These are phyloP conservation scores for Amylostereum areolatum DNA, from an alignment of 1,284 basidiomycete genomes.

Conservation along the genomic window DNA sequence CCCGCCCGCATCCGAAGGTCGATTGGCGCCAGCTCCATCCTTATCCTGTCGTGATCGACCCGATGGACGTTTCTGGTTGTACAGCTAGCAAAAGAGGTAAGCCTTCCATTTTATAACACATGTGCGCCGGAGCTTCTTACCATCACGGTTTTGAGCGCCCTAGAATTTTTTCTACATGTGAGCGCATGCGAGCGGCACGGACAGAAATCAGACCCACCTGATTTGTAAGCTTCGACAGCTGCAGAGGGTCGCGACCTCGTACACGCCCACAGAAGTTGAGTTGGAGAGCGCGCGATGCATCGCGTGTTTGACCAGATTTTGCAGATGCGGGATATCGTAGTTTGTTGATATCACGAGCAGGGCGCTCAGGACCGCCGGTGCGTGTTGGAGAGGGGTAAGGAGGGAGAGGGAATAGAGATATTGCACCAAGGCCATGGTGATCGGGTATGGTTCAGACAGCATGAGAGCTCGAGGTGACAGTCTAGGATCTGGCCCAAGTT, in stretches of 20 bases:
- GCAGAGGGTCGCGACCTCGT: slow-evolving; percentile 90
- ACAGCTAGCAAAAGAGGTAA: slow-evolving; percentile 35
- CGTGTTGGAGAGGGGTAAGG: slow-evolving; percentile 85
- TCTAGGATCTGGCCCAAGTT: slow-evolving; percentile 61
- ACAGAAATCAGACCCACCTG: slow-evolving; percentile 42
- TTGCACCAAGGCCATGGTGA: slow-evolving; percentile 85
- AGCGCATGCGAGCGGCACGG: slow-evolving; percentile 5
- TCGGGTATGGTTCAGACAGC: slow-evolving; percentile 85
- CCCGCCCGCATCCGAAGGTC: slow-evolving; percentile 30
- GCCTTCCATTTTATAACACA: too few relatives aligned
- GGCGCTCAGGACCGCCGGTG: slow-evolving; percentile 83
- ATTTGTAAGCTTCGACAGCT: slow-evolving; percentile 86
- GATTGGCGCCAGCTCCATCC: slow-evolving; percentile 35
- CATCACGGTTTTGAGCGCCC: slow-evolving; percentile 74
- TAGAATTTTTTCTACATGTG: slow-evolving; percentile 17
- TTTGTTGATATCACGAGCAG: slow-evolving; percentile 80
- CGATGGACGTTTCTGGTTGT: slow-evolving; percentile 62
- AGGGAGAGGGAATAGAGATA: slow-evolving; percentile 88
- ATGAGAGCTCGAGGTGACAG: slow-evolving; percentile 74
- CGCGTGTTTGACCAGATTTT: slow-evolving; percentile 80
- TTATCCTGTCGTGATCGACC: slow-evolving; percentile 44
- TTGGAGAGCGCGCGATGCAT: slow-evolving; percentile 86
- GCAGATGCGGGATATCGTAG: slow-evolving; percentile 76
- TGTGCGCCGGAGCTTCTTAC: slow-evolving; percentile 29
- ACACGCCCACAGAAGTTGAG: slow-evolving; percentile 82